These are phyloP conservation scores for Leishmania arabica DNA, from an alignment of 208 protist species.

Conservation along the genomic window DNA sequence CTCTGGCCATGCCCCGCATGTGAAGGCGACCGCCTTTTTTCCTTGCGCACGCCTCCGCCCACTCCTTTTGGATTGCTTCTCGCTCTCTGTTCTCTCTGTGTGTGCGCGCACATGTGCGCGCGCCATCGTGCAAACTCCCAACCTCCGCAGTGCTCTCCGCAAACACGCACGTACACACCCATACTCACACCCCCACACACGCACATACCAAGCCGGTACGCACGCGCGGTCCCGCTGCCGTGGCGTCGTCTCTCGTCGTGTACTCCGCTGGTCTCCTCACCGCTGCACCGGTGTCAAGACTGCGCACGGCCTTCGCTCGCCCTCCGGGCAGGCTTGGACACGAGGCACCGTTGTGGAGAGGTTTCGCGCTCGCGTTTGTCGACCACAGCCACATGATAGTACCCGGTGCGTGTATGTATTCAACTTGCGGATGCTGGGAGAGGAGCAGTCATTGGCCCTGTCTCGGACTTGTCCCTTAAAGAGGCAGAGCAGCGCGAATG, in stretches of 20 bases:
- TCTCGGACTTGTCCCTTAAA: background rate
- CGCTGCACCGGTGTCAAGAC: background rate
- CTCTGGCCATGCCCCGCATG: background rate
- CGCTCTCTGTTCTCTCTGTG: background rate
- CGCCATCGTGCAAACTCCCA: background rate
- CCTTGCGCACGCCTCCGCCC: background rate
- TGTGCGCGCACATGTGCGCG: background rate
- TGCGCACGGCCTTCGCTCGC: background rate
- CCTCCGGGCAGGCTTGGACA: background rate
- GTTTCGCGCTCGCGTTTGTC: too few relatives aligned
- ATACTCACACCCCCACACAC: background rate
- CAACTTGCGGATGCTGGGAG: background rate
- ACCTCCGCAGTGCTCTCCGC: background rate
- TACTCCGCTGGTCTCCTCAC: background rate
- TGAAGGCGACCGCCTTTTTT: background rate
- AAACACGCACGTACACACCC: background rate
- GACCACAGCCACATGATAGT: background rate
- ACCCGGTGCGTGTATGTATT: background rate
- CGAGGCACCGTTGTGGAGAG: background rate
- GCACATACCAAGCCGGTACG: background rate
- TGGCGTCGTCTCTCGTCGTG: background rate
- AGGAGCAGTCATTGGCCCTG: background rate
- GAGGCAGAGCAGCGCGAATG: background rate
- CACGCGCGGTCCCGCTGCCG: background rate
- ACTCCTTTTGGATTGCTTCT: background rate